A percentile compares a stretch with the other conserved stretches of the same genome.
Conservation (phyloP, 352 stramenopile genomes). For the Globisporangium paddicum region DNA sequence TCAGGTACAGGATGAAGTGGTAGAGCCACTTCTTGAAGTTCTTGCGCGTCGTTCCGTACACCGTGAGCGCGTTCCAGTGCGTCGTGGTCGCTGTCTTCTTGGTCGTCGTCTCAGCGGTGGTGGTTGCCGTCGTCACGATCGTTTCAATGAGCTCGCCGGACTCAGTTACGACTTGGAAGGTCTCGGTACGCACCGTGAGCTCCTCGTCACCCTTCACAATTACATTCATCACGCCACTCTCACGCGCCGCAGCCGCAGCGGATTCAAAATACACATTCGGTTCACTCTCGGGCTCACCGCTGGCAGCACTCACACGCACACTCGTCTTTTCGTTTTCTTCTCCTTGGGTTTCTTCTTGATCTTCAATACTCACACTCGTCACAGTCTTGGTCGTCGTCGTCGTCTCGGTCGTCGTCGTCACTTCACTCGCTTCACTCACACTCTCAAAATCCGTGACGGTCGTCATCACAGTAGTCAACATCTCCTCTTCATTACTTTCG, state of each 20-base stretch:
- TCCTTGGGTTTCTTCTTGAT: background rate
- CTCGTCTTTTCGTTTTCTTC: slow-evolving; percentile 1
- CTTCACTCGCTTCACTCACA: slow-evolving; percentile 13
- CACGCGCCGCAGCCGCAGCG: background rate
- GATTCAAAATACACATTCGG: slow-evolving; percentile 9
- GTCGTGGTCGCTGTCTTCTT: no score
- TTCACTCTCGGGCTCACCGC: slow-evolving; percentile 9
- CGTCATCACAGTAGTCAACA: slow-evolving; percentile 9
- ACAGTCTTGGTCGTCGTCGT: slow-evolving; percentile 27
- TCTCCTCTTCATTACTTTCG: slow-evolving; percentile 3
- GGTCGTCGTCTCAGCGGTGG: no score
- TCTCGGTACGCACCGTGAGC: background rate
- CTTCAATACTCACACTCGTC: slow-evolving; percentile 23
- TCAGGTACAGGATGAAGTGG: slow-evolving; percentile 30
- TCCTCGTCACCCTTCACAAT: background rate
- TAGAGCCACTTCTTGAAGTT: slow-evolving; percentile 28
- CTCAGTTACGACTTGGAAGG: background rate
- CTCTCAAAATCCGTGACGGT: slow-evolving; percentile 16
- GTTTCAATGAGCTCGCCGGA: slow-evolving; percentile 23
- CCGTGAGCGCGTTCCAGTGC: background rate
- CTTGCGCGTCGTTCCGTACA: slow-evolving; percentile 17
- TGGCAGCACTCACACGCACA: background rate
- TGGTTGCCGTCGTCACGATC: slow-evolving; percentile 17
- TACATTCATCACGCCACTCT: slow-evolving; percentile 7
- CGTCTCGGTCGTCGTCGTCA: slow-evolving; percentile 20